Conservation (phyloP, 371 early-diverging fungal genomes). For the Coemansia sp. region DNA sequence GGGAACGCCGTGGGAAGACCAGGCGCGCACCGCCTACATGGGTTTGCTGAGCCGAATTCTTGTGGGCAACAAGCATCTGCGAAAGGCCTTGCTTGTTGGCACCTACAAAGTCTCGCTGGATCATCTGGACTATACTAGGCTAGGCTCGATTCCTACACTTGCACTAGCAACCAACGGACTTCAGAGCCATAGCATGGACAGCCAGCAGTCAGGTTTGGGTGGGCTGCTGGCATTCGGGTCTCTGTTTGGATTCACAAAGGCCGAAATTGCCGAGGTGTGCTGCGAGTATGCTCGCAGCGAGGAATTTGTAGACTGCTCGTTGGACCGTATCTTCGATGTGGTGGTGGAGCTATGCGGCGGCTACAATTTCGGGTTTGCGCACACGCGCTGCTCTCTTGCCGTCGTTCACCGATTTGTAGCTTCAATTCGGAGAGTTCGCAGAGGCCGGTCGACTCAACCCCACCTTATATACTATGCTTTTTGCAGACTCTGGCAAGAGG, state of each 20-base stretch:
- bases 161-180: not conserved
- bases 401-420: not conserved
- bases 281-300: not conserved
- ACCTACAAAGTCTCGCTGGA: constrained; percentile 1
- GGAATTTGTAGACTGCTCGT: not conserved
- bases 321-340: not conserved
- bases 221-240: not conserved
- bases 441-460: not conserved
- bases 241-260: constrained; percentile 5
- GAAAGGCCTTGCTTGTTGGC: constrained; percentile 6
- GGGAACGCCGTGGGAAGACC: not conserved
- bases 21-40: not conserved
- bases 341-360: not conserved
- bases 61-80: not conserved
- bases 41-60: constrained; percentile 1
- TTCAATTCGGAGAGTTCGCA: not conserved
- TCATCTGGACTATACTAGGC: not conserved
- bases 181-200: not conserved
- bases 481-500: not conserved
- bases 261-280: constrained; percentile 4
- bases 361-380: not conserved
- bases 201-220: not conserved
- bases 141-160: not conserved
- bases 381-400: not conserved
- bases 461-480: not conserved